Base-by-base conservation (phyloP, 2,329 filamentous ascomycete species). In the Fusarium citri region DNA sequence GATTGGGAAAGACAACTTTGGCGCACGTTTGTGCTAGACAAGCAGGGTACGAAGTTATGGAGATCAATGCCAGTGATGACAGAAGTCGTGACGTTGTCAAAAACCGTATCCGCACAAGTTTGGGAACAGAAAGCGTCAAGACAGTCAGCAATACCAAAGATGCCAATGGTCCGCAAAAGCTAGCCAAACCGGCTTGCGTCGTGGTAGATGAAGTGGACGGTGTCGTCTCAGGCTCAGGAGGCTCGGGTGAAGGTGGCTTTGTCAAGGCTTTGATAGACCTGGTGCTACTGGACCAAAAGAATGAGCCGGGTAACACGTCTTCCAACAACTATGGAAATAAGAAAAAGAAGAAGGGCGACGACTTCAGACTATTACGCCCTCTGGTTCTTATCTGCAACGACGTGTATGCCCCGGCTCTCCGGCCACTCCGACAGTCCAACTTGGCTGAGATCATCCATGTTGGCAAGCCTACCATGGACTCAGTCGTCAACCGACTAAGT, bases 61-160 rank as follows among this genome's bases (percentile, higher is more conserved):
- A 99, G 78, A 97, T 99, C 81, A 99, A 99, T 75, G 96, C 97
- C 11, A 98, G 95, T 74, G 96, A 99, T 76, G 97, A 99, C 77
- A 88, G 96, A 74, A 97, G 94, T 76, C 87, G 88, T 30, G 90
- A 95, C 75, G 94, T 99, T 3, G 96, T 99, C 37, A 96, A 93
- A 77, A 94, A 93, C 9, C 88, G 94, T 18, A 98, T 99, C 71
- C 88, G 93, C 72, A 97, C 97, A 59, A 95, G 93, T 78, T 86
- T 99, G 34, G 94, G 93, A 0, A 99, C 96, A 0, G 95, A 99
- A 78, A 98, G 93, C 64, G 95, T 99, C 65, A 96, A 93, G 77
- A 89, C 87, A 28, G 90, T 93, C 11, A 85, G 88, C 59, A 88
- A 91, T 58, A 82, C 80, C 5, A 88, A 84, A 65, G 83, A 88